A percentile compares a stretch with the other conserved stretches of the same genome.
Evolutionary conservation across 306 rosid species (phyloP).

Genomic region (Vachellia collinsii): DNA sequence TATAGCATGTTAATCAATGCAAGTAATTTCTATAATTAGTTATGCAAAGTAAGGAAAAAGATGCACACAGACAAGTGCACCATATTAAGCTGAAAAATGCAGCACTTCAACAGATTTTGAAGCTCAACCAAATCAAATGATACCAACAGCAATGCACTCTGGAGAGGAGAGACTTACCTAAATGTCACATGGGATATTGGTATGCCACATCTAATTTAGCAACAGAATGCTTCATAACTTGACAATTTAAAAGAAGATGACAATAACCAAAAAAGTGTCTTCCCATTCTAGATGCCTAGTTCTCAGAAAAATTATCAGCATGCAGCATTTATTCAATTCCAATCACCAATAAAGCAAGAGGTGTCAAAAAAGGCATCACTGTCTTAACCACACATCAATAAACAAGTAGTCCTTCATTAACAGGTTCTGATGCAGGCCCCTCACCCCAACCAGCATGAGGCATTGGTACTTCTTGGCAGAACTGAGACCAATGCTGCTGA

Average conservation of each 20-base stretch:
- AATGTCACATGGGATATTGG: neutral
- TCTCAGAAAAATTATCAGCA: neutral
- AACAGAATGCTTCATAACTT: neutral
- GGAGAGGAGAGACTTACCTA: neutral
- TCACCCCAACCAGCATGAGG: conserved; percentile 1
- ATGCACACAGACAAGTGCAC: no score
- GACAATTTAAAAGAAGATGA: neutral
- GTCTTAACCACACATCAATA: neutral
- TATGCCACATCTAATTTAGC: neutral
- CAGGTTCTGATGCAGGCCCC: neutral
- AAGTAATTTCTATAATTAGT: neutral
- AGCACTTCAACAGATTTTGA: neutral
- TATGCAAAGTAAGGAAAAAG: neutral
- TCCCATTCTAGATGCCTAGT: neutral
- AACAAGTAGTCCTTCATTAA: neutral
- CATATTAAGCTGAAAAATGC: neutral
- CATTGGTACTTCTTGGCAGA: neutral
- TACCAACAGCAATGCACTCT: neutral
- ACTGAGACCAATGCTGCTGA: neutral
- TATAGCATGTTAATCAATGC: neutral
- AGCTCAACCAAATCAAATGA: neutral
- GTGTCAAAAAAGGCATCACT: neutral
- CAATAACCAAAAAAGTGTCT: neutral
- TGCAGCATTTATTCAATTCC: neutral
- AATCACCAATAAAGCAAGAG: neutral